Conservation (phyloP, 108 stramenopile genomes). For the Mediolabrus comicus region DNA sequence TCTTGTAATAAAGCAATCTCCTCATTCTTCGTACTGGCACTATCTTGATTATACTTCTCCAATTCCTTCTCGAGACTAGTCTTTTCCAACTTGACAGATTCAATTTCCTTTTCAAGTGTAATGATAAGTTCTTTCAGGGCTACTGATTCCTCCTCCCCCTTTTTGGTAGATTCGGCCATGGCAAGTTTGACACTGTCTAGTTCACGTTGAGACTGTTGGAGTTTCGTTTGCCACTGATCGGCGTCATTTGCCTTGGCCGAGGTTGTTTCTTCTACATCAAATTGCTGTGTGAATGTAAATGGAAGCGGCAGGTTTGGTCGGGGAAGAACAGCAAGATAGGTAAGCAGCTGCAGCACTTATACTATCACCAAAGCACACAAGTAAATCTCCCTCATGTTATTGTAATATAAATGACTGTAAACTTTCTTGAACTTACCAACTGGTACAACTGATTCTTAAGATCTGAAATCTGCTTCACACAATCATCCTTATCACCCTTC, state of each 20-base stretch:
- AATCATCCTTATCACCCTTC: conserved; percentile 63
- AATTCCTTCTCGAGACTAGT: conserved; percentile 13
- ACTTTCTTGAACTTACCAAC: conserved; percentile 24
- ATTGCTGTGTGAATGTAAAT: conserved; percentile 39
- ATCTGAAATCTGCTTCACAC: conserved; percentile 60
- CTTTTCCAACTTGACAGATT: conserved; percentile 22
- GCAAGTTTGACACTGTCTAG: conserved; percentile 16
- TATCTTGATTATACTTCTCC: conserved; percentile 7
- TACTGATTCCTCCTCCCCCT: background rate
- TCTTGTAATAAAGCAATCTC: conserved; percentile 33
- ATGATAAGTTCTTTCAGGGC: background rate
- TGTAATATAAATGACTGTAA: background rate
- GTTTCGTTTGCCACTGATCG: conserved; percentile 47
- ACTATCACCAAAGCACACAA: background rate
- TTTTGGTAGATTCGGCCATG: background rate
- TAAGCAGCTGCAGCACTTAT: no score
- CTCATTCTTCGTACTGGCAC: conserved; percentile 6
- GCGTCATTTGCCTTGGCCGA: conserved; percentile 42
- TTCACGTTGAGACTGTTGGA: conserved; percentile 41
- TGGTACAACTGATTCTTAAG: conserved; percentile 74
- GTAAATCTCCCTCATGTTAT: background rate
- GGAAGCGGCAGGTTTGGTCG: no score
- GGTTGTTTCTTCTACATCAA: conserved; percentile 60
- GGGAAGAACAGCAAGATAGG: no score
- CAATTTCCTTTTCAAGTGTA: conserved; percentile 12